Percentiles rank a stretch among this genome's conserved stretches.
phyloP scores from a whole-genome alignment of 2,329 filamentous ascomycete genomes.

The Sclerotinia spermophila region DNA sequence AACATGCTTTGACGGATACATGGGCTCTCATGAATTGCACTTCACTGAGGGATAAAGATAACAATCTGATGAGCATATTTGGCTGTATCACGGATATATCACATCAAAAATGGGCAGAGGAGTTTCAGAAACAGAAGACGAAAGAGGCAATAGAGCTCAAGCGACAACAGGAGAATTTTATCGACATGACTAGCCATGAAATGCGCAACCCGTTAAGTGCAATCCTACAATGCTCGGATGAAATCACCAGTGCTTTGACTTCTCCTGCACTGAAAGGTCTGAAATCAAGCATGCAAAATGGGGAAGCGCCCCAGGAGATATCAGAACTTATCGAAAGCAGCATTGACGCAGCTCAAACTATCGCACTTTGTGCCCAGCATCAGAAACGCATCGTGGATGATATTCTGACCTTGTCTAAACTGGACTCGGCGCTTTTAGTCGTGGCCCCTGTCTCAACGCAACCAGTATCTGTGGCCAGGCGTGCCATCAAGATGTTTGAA shows the following conservation, averaged over 20 bases:
- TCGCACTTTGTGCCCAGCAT: constrained; percentile 73
- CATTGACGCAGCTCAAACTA: constrained; percentile 76
- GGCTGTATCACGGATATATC: constrained; percentile 83
- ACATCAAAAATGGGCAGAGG: constrained; percentile 73
- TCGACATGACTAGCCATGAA: constrained; percentile 71
- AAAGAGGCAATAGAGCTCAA: constrained; percentile 55
- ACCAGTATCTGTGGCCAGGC: constrained; percentile 62
- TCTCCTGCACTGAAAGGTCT: background rate
- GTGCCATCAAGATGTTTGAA: constrained; percentile 75
- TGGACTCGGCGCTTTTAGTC: constrained; percentile 66
- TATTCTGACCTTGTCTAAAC: constrained; percentile 62
- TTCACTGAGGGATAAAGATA: constrained; percentile 63
- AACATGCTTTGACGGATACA: constrained; percentile 61
- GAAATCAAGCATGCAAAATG: background rate
- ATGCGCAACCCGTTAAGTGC: constrained; percentile 73
- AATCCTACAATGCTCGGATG: constrained; percentile 70
- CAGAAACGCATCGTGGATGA: constrained; percentile 66
- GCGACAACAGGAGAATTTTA: constrained; percentile 73
- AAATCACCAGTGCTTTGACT: constrained; percentile 25
- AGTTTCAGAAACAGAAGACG: constrained; percentile 39
- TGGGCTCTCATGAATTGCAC: constrained; percentile 78
- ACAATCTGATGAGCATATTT: constrained; percentile 69
- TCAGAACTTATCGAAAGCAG: constrained; percentile 51
- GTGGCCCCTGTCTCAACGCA: constrained; percentile 69
- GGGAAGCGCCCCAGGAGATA: constrained; percentile 39